Evolutionary conservation across 2,329 filamentous ascomycete genomes (phyloP).

Genomic region (Oidium heveae): DNA sequence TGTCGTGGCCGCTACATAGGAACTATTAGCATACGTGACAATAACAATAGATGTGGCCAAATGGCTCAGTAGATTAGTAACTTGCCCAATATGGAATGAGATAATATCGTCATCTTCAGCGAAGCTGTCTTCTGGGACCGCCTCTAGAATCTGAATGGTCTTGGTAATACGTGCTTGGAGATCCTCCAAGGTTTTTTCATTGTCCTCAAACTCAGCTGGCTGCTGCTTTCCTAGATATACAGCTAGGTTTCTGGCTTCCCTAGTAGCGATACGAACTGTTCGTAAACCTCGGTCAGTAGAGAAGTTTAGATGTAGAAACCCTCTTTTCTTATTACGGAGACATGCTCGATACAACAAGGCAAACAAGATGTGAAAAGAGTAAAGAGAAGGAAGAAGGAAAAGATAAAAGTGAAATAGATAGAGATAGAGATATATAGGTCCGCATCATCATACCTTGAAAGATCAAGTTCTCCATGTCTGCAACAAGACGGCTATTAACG

Average conservation of each 20-base stretch:
- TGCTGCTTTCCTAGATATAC: slow-evolving; percentile 16
- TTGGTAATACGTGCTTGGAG: slow-evolving; percentile 21
- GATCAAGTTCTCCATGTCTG: slow-evolving; percentile 23
- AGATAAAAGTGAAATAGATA: too few species aligned
- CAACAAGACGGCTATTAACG: slow-evolving; percentile 18
- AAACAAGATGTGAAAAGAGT: too few species aligned
- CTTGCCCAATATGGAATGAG: neutral
- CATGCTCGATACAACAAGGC: too few species aligned
- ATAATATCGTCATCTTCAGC: neutral
- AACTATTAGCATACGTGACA: too few species aligned
- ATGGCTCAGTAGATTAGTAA: too few species aligned
- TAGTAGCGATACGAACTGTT: slow-evolving; percentile 17
- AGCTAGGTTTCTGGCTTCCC: slow-evolving; percentile 18
- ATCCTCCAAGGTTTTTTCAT: slow-evolving; percentile 23
- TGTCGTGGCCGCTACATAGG: too few species aligned
- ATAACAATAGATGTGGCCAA: too few species aligned
- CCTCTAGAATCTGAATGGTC: slow-evolving; percentile 21
- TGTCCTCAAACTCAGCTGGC: slow-evolving; percentile 15
- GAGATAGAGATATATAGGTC: neutral
- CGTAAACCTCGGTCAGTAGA: neutral
- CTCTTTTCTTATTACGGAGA: too few species aligned
- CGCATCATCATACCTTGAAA: slow-evolving; percentile 17
- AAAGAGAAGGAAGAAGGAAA: too few species aligned
- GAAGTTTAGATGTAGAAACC: neutral
- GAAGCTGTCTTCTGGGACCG: slow-evolving; percentile 7